phyloP scores from a whole-genome alignment of 306 rosid genomes.

The Cicer bijugum region DNA sequence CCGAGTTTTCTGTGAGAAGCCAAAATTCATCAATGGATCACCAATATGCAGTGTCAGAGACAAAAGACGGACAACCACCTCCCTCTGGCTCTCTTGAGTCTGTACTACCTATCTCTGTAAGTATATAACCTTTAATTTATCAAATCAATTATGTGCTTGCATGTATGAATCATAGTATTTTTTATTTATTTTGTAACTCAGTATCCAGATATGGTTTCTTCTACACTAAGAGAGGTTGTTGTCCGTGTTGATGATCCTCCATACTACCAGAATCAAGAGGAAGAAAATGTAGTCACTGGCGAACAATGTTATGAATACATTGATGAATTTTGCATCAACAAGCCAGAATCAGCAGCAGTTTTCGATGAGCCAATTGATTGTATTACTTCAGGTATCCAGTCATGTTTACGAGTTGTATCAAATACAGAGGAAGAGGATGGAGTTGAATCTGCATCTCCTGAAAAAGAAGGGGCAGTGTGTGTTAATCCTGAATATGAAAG shows the following conservation, averaged over 20 bases:
- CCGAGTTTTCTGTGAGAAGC: conserved; percentile 50
- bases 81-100: conserved; percentile 47
- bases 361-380: conserved; percentile 51
- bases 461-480: conserved; percentile 44
- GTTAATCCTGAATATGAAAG: conserved; percentile 50
- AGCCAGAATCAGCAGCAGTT: conserved; percentile 42
- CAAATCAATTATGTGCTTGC: conserved; percentile 30
- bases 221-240: conserved; percentile 53
- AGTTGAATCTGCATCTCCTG: conserved; percentile 51
- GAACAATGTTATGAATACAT: conserved; percentile 41
- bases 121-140: conserved; percentile 44
- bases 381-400: conserved; percentile 48
- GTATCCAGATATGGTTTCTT: conserved; percentile 51
- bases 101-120: conserved; percentile 56
- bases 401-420: conserved; percentile 51
- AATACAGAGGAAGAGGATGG: conserved; percentile 53
- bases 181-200: conserved; percentile 49
- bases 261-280: conserved; percentile 42
- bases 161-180: conserved; percentile 34
- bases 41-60: conserved; percentile 38
- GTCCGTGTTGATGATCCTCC: conserved; percentile 43
- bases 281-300: conserved; percentile 41
- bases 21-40: conserved; percentile 49
- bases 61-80: conserved; percentile 46
- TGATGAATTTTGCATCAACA: conserved; percentile 42